phyloP scores from a whole-genome alignment of 257 asterid species.

The Lycium barbarum region DNA sequence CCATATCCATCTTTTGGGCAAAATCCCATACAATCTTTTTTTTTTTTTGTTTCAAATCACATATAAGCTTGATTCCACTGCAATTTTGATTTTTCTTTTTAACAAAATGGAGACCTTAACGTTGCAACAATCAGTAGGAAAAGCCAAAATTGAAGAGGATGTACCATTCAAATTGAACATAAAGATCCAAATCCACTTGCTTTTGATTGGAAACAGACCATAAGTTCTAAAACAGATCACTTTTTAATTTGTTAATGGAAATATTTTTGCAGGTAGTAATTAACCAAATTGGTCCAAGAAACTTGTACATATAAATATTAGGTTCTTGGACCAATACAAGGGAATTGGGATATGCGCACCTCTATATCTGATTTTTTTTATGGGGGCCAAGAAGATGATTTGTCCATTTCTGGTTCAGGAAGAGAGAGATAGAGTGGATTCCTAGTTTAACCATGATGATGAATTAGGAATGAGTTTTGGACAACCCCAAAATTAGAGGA shows the following conservation, averaged over 20 bases:
- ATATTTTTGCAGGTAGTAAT: neutral
- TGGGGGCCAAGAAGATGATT: constrained; percentile 25
- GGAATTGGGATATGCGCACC: neutral
- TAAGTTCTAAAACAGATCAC: neutral
- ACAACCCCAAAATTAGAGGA: constrained; percentile 21
- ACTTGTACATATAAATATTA: constrained; percentile 6
- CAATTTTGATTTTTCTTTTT: neutral
- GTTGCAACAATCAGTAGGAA: neutral
- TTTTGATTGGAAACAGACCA: constrained; percentile 8
- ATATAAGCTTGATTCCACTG: neutral
- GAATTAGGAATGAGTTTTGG: constrained; percentile 15
- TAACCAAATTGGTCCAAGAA: constrained; percentile 28
- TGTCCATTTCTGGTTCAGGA: constrained; percentile 20
- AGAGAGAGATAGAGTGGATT: constrained; percentile 5
- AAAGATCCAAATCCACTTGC: constrained; percentile 25
- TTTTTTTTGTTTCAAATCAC: neutral
- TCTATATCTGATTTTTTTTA: neutral
- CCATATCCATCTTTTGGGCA: neutral
- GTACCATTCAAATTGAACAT: constrained; percentile 20
- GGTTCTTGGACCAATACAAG: constrained; percentile 31
- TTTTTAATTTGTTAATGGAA: neutral
- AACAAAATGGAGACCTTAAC: constrained; percentile 1
- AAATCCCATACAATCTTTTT: constrained; percentile 13
- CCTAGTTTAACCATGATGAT: neutral
- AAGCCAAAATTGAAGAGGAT: neutral